phyloP scores from a whole-genome alignment of 177 flowering plant genomes.

The Vitis hybrid region DNA sequence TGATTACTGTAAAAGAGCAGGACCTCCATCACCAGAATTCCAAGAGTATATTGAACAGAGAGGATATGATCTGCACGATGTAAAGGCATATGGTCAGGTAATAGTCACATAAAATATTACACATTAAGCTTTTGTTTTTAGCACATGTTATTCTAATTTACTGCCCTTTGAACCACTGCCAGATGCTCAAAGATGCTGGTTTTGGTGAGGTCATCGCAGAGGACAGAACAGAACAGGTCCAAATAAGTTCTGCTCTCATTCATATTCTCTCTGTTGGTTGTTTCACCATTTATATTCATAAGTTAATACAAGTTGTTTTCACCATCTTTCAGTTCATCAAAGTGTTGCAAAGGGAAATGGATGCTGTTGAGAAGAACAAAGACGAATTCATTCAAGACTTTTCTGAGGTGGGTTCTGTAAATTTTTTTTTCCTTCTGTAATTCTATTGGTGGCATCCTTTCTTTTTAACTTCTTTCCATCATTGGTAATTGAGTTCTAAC shows the following conservation, averaged over 20 bases:
- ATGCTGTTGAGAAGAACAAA: conserved; percentile 65
- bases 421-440: too few species aligned
- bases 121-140: too few species aligned
- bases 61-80: conserved; percentile 96
- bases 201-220: conserved; percentile 84
- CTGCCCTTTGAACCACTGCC: conserved; percentile 5
- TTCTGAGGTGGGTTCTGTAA: conserved; percentile 30
- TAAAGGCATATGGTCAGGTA: conserved; percentile 90
- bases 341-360: conserved; percentile 72
- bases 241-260: neutral
- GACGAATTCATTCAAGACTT: conserved; percentile 70
- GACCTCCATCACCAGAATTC: conserved; percentile 72
- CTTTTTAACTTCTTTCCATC: too few species aligned
- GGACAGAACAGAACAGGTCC: conserved; percentile 92
- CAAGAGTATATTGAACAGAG: conserved; percentile 78
- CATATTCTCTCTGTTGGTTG: neutral
- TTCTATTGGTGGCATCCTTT: too few species aligned
- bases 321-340: conserved; percentile 57
- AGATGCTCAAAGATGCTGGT: conserved; percentile 99
- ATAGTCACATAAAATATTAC: too few species aligned
- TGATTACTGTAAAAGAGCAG: conserved; percentile 85
- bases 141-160: too few species aligned
- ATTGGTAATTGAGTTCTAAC: too few species aligned
- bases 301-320: neutral
- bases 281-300: too few species aligned